Evolutionary conservation across 345 rosid species (phyloP).

Genomic region (Hibiscus mutabilis): DNA sequence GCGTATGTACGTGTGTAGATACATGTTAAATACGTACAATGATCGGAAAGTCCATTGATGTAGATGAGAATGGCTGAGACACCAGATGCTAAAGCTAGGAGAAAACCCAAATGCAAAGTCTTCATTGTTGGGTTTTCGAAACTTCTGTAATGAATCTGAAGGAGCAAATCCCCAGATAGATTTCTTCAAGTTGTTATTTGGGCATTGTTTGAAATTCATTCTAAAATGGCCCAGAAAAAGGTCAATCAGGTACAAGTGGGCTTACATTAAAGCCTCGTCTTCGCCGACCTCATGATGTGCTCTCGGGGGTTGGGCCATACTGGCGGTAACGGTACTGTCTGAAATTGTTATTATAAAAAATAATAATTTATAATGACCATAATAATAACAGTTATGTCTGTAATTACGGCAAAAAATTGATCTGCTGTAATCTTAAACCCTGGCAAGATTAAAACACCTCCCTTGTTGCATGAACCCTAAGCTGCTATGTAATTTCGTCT

Average conservation of each 20-base stretch:
- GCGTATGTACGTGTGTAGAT: not conserved
- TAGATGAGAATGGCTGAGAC: constrained; percentile 68
- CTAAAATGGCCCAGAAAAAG: not conserved
- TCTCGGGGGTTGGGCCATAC: too few relatives aligned
- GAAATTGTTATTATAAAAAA: too few relatives aligned
- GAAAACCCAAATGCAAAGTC: constrained; percentile 21
- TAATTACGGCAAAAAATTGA: too few relatives aligned
- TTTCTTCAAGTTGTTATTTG: not conserved
- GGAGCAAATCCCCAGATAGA: constrained; percentile 7
- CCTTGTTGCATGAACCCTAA: too few relatives aligned
- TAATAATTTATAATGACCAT: too few relatives aligned
- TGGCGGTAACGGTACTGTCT: too few relatives aligned
- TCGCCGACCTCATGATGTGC: too few relatives aligned
- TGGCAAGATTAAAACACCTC: too few relatives aligned
- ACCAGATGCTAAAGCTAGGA: constrained; percentile 61
- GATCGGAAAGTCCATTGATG: constrained; percentile 66
- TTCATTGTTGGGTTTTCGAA: constrained; percentile 32
- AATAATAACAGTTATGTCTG: too few relatives aligned
- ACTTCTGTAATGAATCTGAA: not conserved
- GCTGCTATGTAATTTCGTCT: too few relatives aligned
- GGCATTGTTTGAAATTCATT: not conserved
- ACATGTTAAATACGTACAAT: constrained; percentile 28
- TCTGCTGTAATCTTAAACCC: too few relatives aligned
- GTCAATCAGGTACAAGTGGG: not conserved
- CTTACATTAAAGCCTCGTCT: not conserved